These are phyloP conservation scores for Dendrobium catenatum DNA, from an alignment of 106 monocot species.

Conservation along the genomic window DNA sequence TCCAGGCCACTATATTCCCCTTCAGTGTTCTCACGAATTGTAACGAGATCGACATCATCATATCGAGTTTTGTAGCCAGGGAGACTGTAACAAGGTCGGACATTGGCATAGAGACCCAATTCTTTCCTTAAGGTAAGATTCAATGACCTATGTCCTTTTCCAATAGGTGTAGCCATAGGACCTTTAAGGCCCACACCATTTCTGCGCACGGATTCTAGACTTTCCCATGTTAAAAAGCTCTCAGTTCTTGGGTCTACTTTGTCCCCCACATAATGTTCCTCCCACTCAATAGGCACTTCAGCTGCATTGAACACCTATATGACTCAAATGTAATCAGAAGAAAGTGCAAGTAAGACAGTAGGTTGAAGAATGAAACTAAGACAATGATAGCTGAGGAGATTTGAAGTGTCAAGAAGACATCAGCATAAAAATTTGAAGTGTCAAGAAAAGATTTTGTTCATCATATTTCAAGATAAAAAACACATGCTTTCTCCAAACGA, in stretches of 20 bases:
- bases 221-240: constrained; percentile 91
- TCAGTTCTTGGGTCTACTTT: constrained; percentile 83
- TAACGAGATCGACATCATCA: constrained; percentile 82
- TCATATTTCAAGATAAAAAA: no score
- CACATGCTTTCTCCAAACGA: no score
- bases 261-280: constrained; percentile 79
- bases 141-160: constrained; percentile 89
- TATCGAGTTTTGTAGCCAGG: constrained; percentile 86
- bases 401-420: no score
- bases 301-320: constrained; percentile 79
- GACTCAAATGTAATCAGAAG: no score
- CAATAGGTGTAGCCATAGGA: constrained; percentile 97
- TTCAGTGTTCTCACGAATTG: constrained; percentile 92
- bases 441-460: no score
- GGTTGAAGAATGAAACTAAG: background rate
- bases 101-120: constrained; percentile 85
- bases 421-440: no score
- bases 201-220: constrained; percentile 76
- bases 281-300: constrained; percentile 81
- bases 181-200: constrained; percentile 90
- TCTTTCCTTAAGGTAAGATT: constrained; percentile 89
- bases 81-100: constrained; percentile 80
- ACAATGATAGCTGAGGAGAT: no score
- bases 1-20: constrained; percentile 97
- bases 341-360: background rate